A percentile compares a stretch with the other conserved stretches of the same genome.
phyloP scores from a whole-genome alignment of 2,329 filamentous ascomycete genomes.

The Ophiocordyceps camponoti-rufipedis region DNA sequence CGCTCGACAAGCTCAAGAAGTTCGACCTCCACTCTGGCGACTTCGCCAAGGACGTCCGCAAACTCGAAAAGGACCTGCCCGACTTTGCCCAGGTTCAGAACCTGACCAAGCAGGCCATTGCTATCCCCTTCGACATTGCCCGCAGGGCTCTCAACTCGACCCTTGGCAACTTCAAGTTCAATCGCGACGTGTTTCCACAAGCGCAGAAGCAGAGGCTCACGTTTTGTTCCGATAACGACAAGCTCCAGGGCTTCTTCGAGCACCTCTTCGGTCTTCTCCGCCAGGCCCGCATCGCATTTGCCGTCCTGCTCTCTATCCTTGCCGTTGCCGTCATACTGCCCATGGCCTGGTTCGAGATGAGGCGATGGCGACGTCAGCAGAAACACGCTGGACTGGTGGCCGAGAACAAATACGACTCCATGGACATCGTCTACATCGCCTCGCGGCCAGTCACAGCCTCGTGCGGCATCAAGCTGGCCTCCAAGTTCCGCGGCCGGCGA shows the following conservation, averaged over 20 bases:
- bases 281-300: slow-evolving; percentile 54
- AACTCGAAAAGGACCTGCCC: slow-evolving; percentile 64
- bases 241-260: slow-evolving; percentile 70
- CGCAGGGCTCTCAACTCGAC: slow-evolving; percentile 53
- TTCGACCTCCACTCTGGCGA: slow-evolving; percentile 49
- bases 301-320: slow-evolving; percentile 52
- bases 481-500: slow-evolving; percentile 42
- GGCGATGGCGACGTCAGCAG: slow-evolving; percentile 56
- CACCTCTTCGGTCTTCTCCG: slow-evolving; percentile 47
- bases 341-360: slow-evolving; percentile 67
- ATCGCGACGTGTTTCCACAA: slow-evolving; percentile 61
- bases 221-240: slow-evolving; percentile 77
- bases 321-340: slow-evolving; percentile 58
- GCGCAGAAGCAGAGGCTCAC: slow-evolving; percentile 65
- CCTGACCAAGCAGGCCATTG: slow-evolving; percentile 55
- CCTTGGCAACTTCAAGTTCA: slow-evolving; percentile 58
- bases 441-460: slow-evolving; percentile 62
- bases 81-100: slow-evolving; percentile 73
- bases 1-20: slow-evolving; percentile 47
- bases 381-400: slow-evolving; percentile 48
- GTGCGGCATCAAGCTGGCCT: slow-evolving; percentile 51
- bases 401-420: slow-evolving; percentile 50
- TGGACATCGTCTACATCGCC: slow-evolving; percentile 79
- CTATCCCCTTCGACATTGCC: slow-evolving; percentile 65
- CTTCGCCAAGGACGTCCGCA: slow-evolving; percentile 49